Conservation (phyloP, 2,329 filamentous ascomycete species). For the Pseudocercospora fuligena region DNA sequence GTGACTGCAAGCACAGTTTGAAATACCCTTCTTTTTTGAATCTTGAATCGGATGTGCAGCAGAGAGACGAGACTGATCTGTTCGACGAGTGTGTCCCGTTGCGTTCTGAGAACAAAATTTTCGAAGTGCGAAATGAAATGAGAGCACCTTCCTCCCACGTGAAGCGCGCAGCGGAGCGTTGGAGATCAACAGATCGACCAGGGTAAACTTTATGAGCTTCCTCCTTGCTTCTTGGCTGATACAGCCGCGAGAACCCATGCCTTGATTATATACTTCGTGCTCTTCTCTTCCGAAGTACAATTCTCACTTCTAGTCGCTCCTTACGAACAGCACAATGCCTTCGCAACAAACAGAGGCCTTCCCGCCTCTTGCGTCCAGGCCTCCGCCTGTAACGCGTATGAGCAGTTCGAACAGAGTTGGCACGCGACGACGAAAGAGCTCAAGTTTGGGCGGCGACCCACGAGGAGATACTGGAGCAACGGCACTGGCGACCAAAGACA, state of each 20-base stretch:
- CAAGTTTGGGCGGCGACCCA: slow-evolving; percentile 56
- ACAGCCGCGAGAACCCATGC: neutral
- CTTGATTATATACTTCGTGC: slow-evolving; percentile 1
- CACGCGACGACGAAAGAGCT: slow-evolving; percentile 36
- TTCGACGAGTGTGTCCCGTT: neutral
- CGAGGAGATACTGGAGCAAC: slow-evolving; percentile 58
- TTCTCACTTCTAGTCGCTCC: slow-evolving; percentile 25
- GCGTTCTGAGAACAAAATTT: neutral
- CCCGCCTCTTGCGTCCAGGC: slow-evolving; percentile 19
- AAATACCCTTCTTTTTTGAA: neutral
- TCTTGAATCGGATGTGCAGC: neutral
- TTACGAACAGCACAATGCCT: slow-evolving; percentile 21
- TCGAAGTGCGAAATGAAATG: neutral
- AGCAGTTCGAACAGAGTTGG: slow-evolving; percentile 22
- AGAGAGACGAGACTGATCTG: too few species aligned
- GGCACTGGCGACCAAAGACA: slow-evolving; percentile 53
- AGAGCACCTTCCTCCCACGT: neutral
- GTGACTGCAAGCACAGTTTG: neutral
- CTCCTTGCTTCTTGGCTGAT: slow-evolving; percentile 8
- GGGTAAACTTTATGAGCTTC: neutral
- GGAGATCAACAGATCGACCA: neutral
- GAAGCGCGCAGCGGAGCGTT: neutral
- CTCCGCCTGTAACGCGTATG: slow-evolving; percentile 20
- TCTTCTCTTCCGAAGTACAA: neutral
- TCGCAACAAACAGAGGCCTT: slow-evolving; percentile 26